Conservation (phyloP, 1,284 basidiomycete genomes). For the Gomphus bonarii region DNA sequence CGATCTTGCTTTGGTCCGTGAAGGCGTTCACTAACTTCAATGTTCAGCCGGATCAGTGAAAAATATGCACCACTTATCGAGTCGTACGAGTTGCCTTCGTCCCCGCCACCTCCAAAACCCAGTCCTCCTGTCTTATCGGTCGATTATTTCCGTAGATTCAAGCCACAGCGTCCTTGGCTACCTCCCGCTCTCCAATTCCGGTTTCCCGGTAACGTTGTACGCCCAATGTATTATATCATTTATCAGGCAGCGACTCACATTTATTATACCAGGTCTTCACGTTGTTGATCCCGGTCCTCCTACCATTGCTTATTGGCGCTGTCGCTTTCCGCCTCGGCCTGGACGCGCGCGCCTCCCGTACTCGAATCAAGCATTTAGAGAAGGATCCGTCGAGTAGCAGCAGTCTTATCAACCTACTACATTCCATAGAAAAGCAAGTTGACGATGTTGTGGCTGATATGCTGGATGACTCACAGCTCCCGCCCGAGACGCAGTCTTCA, state of each 20-base stretch:
- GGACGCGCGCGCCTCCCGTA: conserved; percentile 42
- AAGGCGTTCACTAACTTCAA: not conserved
- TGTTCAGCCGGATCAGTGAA: conserved; percentile 17
- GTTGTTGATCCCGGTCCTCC: conserved; percentile 45
- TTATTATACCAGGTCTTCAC: not conserved
- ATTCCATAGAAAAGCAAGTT: conserved; percentile 44
- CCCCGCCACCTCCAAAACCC: conserved; percentile 27
- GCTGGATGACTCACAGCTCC: conserved; percentile 22
- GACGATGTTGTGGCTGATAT: conserved; percentile 44
- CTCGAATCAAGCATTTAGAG: conserved; percentile 53
- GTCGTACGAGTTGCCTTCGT: conserved; percentile 22
- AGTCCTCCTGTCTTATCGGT: conserved; percentile 30
- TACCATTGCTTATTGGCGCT: conserved; percentile 48
- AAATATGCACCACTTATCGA: conserved; percentile 33
- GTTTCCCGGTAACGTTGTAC: conserved; percentile 68
- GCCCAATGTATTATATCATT: conserved; percentile 17
- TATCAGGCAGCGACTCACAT: not conserved
- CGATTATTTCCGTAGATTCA: conserved; percentile 36
- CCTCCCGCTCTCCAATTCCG: conserved; percentile 54
- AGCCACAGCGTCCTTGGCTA: conserved; percentile 30
- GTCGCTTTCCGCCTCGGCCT: conserved; percentile 41
- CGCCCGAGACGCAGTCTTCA: not conserved
- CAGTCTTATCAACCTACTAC: conserved; percentile 42
- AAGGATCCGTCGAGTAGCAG: conserved; percentile 27
- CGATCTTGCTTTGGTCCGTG: not conserved